phyloP scores from a whole-genome alignment of 768 basidiomycete species.

The Candolleomyces aberdarensis region DNA sequence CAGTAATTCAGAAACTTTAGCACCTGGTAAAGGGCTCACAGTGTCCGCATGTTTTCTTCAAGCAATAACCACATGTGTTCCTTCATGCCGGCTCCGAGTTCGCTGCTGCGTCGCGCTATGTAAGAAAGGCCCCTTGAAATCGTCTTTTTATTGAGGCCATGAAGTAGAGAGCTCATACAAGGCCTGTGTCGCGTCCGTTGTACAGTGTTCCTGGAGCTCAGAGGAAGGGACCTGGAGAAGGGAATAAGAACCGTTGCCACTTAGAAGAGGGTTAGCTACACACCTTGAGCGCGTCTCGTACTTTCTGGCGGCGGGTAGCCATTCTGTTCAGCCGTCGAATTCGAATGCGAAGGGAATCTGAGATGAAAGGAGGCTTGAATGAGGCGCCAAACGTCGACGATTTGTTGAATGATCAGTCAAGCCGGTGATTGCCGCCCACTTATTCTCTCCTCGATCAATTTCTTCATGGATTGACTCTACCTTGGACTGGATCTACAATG shows the following conservation, averaged over 20 bases:
- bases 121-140: slow-evolving; percentile 5
- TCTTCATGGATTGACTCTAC: neutral
- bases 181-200: neutral
- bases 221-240: slow-evolving; percentile 5
- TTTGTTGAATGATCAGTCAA: neutral
- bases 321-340: too few relatives aligned
- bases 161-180: neutral
- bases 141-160: neutral
- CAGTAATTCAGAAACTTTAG: neutral
- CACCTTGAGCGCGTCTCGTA: slow-evolving; percentile 1
- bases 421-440: slow-evolving; percentile 3
- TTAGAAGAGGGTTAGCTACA: neutral
- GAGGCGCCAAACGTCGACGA: too few relatives aligned
- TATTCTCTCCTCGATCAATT: neutral
- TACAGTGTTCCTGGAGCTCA: slow-evolving; percentile 7
- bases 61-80: slow-evolving; percentile 50
- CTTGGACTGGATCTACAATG: slow-evolving; percentile 43
- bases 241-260: neutral
- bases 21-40: slow-evolving; percentile 27
- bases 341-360: too few relatives aligned
- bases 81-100: slow-evolving; percentile 32
- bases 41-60: slow-evolving; percentile 54
- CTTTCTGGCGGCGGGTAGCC: too few relatives aligned
- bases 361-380: too few relatives aligned
- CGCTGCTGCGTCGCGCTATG: slow-evolving; percentile 15